These are phyloP conservation scores for Aspergillus transmontanensis DNA, from an alignment of 2,329 filamentous ascomycete species.

Conservation along the genomic window DNA sequence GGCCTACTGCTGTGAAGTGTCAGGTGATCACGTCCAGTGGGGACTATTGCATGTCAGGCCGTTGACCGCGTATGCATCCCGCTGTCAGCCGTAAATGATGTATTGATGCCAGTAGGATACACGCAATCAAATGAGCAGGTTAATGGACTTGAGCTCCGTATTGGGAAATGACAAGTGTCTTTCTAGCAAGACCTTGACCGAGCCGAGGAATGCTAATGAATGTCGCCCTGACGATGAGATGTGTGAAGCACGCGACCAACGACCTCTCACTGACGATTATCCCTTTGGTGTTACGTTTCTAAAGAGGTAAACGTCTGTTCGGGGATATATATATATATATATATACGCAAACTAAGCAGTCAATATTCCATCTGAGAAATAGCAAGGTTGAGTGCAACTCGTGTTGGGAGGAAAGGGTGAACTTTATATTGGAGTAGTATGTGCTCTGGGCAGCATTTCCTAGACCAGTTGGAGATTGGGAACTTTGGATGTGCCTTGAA, in stretches of 20 bases:
- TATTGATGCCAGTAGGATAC: background rate
- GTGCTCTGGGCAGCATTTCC: no score
- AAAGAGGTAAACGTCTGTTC: no score
- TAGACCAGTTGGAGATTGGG: no score
- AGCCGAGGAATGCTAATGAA: background rate
- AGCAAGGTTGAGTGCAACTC: background rate
- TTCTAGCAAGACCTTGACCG: background rate
- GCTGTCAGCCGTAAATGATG: no score
- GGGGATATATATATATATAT: background rate
- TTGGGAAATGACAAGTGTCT: background rate
- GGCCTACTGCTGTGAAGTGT: background rate
- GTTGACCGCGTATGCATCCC: background rate
- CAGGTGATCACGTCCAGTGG: background rate
- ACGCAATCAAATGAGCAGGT: background rate
- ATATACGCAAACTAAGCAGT: background rate
- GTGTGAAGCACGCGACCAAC: background rate
- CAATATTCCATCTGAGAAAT: background rate
- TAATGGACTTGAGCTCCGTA: background rate
- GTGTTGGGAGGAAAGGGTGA: background rate
- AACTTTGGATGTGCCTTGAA: no score
- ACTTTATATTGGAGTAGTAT: background rate
- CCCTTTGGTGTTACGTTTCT: background rate
- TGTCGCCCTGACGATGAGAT: background rate
- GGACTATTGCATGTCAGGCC: background rate
- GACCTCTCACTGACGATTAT: background rate